Evolutionary conservation across 2,329 filamentous ascomycete species (phyloP), one percentile per base, ranked within the genome.

Genomic region (Verticillium zaregamsianum): DNA sequence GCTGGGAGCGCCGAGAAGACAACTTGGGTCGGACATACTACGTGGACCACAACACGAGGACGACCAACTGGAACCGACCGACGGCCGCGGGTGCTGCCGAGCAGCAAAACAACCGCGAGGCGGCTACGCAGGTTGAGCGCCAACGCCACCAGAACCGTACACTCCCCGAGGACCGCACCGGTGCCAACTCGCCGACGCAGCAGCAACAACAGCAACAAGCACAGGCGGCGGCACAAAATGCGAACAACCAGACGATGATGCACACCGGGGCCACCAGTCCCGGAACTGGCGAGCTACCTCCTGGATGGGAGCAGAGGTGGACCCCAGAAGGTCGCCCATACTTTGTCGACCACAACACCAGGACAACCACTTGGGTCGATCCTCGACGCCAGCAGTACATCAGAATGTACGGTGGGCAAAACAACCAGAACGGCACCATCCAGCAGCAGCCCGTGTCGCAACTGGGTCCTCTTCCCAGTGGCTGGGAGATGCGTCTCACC

Each of bases 401-500:
- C 64, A 86, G 95, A 63, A 97, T 98, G 91, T 99, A 99, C 73
- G 86, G 86, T 35, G 94, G 93, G 2, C 91, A 94, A 69, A 95
- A 92, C 76, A 91, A 90, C 65, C 86, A 88, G 68, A 93, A 89
- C 69, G 93, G 92, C 57, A 90, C 89, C 59, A 97, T 98, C 66
- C 94, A 98, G 76, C 94, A 97, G 73, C 95, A 99, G 77, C 94
- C 95, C 1, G 95, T 99, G 2, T 98, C 95, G 2, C 95, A 99
- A 74, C 85, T 99, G 55, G 95, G 95, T 4, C 95, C 95, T 31
- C 78, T 99, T 57, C 95, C 95, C 3, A 98, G 95, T 71, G 95
- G 95, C 3, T 99, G 95, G 95, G 95, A 99, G 82, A 99, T 99
- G 95, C 92, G 95, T 64, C 87, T 99, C 59, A 99, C 95, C 59